These are phyloP conservation scores for Camellia oleifera DNA, from an alignment of 179 eudicot species.

Conservation along the genomic window DNA sequence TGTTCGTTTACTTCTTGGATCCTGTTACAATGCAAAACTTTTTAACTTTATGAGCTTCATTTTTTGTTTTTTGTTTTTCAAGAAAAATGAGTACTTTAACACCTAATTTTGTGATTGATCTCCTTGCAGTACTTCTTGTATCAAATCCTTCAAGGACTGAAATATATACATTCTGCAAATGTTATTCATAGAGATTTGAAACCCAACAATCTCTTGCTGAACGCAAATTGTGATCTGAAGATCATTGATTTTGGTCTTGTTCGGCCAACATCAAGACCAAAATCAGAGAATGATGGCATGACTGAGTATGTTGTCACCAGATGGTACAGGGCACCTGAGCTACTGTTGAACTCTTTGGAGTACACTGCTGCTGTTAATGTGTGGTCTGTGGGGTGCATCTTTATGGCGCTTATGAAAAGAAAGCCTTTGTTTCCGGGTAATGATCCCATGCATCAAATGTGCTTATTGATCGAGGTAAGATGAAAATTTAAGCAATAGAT, in stretches of 20 bases:
- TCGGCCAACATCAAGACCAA: constrained; percentile 71
- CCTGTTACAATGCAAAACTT: background rate
- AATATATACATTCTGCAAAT: constrained; percentile 86
- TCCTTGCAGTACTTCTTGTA: constrained; percentile 81
- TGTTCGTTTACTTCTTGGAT: background rate
- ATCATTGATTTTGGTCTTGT: constrained; percentile 91
- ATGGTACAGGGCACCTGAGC: constrained; percentile 95
- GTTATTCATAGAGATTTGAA: constrained; percentile 83
- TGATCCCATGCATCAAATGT: constrained; percentile 87
- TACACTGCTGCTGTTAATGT: constrained; percentile 75
- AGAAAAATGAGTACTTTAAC: background rate
- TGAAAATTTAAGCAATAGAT: background rate
- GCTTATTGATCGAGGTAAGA: constrained; percentile 73
- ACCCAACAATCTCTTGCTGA: constrained; percentile 75
- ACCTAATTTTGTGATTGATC: background rate
- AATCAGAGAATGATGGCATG: constrained; percentile 71
- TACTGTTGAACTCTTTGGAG: constrained; percentile 78
- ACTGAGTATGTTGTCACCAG: constrained; percentile 92
- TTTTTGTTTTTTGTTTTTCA: background rate
- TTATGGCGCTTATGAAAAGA: constrained; percentile 81
- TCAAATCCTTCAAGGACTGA: constrained; percentile 83
- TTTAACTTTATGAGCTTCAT: background rate
- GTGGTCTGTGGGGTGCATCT: constrained; percentile 92
- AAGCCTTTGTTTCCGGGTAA: constrained; percentile 76
- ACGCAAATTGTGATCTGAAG: constrained; percentile 81